Evolutionary conservation across 371 early-diverging fungal genomes (phyloP).

Genomic region (Mortierella sp.): DNA sequence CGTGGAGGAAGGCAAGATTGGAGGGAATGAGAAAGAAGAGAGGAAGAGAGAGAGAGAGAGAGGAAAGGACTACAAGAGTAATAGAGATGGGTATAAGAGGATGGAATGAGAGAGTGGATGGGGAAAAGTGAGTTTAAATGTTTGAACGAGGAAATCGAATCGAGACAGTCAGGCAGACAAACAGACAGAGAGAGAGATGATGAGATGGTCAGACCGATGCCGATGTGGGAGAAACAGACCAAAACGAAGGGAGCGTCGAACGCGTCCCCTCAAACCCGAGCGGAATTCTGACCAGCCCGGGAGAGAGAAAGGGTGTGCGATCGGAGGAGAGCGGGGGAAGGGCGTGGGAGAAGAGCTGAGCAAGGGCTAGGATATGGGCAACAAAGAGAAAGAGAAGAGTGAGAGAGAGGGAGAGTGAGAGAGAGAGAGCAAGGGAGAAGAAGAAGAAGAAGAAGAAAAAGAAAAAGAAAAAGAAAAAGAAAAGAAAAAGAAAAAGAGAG

Average conservation of each 20-base stretch:
- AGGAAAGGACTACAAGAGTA: neutral
- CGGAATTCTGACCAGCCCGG: no score
- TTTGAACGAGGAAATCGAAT: neutral
- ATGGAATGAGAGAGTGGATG: constrained; percentile 6
- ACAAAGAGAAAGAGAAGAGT: neutral
- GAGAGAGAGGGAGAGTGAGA: neutral
- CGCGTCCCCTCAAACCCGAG: neutral
- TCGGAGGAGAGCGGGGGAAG: neutral
- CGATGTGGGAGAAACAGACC: neutral
- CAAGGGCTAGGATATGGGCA: neutral
- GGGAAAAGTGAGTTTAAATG: constrained; percentile 1
- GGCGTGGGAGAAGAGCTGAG: no score
- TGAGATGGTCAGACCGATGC: neutral
- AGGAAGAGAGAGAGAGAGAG: neutral
- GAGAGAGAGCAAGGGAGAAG: neutral
- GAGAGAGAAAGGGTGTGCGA: neutral
- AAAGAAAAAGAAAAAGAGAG: neutral
- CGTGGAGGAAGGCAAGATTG: neutral
- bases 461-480: neutral
- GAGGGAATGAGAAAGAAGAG: neutral
- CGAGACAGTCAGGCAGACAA: no score
- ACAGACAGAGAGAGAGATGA: neutral
- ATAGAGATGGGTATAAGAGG: neutral
- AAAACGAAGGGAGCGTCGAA: neutral
- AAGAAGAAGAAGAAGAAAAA: neutral